These are phyloP conservation scores for Pisolithus thermaeus DNA, from an alignment of 1,284 basidiomycete genomes.

Conservation along the genomic window DNA sequence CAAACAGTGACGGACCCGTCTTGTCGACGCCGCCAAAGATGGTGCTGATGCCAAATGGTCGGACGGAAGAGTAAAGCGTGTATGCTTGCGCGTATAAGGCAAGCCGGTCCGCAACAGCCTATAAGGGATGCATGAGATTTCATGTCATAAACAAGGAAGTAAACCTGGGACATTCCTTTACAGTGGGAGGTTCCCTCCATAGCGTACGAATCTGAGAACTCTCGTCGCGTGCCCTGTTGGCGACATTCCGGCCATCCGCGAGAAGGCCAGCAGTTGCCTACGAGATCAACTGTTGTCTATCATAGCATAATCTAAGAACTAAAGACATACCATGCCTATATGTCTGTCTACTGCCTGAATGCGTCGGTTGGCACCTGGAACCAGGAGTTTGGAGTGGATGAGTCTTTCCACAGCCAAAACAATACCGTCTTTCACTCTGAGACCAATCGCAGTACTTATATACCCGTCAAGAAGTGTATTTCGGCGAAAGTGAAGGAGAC, in stretches of 20 bases:
- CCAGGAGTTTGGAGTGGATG: constrained; percentile 94
- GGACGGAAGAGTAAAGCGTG: constrained; percentile 96
- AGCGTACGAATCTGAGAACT: constrained; percentile 71
- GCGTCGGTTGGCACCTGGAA: constrained; percentile 88
- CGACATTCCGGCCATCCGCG: constrained; percentile 90
- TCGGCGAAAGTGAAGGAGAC: constrained; percentile 9
- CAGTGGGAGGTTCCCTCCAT: constrained; percentile 72
- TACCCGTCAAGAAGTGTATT: constrained; percentile 2
- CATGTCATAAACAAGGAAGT: neutral
- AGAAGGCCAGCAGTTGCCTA: constrained; percentile 91
- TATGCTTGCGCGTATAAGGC: constrained; percentile 92
- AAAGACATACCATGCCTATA: constrained; percentile 71
- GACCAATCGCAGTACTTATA: constrained; percentile 79
- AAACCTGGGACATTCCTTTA: constrained; percentile 50
- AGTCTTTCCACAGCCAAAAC: constrained; percentile 97
- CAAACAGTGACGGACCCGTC: constrained; percentile 81
- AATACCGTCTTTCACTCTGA: constrained; percentile 91
- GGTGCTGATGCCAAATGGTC: constrained; percentile 94
- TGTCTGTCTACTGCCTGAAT: constrained; percentile 94
- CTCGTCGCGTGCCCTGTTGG: constrained; percentile 83
- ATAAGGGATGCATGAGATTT: constrained; percentile 6
- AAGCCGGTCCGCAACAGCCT: constrained; percentile 82
- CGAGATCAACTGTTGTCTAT: neutral
- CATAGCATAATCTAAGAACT: constrained; percentile 12
- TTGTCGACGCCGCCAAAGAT: constrained; percentile 91